Evolutionary conservation across 495 filamentous ascomycete genomes (phyloP), one percentile per base, ranked within the genome.

Genomic region (Penicillium goetzii): DNA sequence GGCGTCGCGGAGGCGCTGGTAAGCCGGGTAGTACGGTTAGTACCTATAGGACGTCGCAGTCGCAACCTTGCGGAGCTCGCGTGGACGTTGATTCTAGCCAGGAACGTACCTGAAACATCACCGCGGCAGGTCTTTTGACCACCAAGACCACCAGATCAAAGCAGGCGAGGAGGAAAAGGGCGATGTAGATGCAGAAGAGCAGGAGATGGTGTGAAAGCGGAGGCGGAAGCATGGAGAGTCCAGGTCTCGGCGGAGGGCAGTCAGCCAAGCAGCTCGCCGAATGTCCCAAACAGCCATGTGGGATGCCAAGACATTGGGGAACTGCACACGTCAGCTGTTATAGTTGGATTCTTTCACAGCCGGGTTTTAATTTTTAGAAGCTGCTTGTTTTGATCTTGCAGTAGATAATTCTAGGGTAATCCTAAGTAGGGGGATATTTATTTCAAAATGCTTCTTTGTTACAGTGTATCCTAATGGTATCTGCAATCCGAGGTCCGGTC

Each of bases 1-100:
- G 56, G 90, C 90, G 63, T 89, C 90, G 81, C 92, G 92, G 68
- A 97, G 75, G 77, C 92, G 89, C 92, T 97, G 72, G 45, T 65
- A 41, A 32, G 56, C 11, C 40, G 33, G 26, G 43, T n/a, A 32
- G 30, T 32, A 4, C 1, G 30, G 58, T 64, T 23, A 68, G 47
- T 55, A n/a, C n/a, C n/a, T n/a, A 34, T 34, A 21, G 10, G 28
- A 5, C 25, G 12, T 28, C 10, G 28, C 36, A 41, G 52, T 58
- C 55, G 54, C 62, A 50, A 36, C 45, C 25, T 40, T 43, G 28
- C 15, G 56, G 36, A 32, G 11, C 12, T 36, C 30, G 47, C 47
- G 55, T 58, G 55, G 59, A 55, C 30, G 34, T 23, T 15, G n/a
- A 11, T 19, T 36, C 21, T 38, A 47, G 38, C 17, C 17, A n/a